Percentiles rank a stretch among this genome's conserved stretches.
These are phyloP conservation scores for Peltaster fructicola DNA, from an alignment of 2,329 filamentous ascomycete genomes.

Conservation along the genomic window DNA sequence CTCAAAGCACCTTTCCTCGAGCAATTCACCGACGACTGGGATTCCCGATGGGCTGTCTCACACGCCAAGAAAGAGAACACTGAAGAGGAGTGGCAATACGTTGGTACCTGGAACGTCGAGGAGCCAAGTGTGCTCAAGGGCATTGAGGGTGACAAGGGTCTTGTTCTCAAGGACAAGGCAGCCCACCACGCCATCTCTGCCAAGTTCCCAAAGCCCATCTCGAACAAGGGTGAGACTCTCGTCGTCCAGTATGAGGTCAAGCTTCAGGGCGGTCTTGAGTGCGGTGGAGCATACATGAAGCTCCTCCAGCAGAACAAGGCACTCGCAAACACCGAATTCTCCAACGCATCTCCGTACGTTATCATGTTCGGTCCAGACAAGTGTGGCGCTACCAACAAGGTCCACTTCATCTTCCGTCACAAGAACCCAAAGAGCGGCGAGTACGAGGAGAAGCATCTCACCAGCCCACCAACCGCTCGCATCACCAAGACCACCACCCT, in stretches of 20 bases:
- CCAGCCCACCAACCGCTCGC: conserved; percentile 63
- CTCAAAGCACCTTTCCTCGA: conserved; percentile 92
- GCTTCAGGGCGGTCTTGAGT: conserved; percentile 91
- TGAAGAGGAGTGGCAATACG: conserved; percentile 84
- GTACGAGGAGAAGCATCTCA: conserved; percentile 99
- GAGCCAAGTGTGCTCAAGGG: conserved; percentile 82
- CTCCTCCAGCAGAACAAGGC: conserved; percentile 94
- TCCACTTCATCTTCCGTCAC: conserved; percentile 97
- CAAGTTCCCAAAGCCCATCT: conserved; percentile 91
- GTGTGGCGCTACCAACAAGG: conserved; percentile 97
- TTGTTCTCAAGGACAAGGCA: conserved; percentile 94
- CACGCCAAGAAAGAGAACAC: conserved; percentile 92
- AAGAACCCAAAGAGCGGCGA: conserved; percentile 99
- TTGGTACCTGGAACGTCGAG: conserved; percentile 93
- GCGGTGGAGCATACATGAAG: conserved; percentile 98
- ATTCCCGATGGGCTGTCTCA: conserved; percentile 80
- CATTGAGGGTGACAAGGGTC: conserved; percentile 85
- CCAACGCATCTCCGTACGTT: conserved; percentile 90
- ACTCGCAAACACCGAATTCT: conserved; percentile 94
- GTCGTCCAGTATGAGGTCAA: conserved; percentile 99
- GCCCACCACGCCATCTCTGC: conserved; percentile 98
- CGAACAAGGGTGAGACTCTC: conserved; percentile 92
- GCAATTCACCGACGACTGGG: conserved; percentile 96
- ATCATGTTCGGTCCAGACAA: conserved; percentile 99
- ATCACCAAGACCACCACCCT: conserved; percentile 85